Base-by-base conservation (phyloP, 768 basidiomycete genomes). In the Suillus tomentosus region DNA sequence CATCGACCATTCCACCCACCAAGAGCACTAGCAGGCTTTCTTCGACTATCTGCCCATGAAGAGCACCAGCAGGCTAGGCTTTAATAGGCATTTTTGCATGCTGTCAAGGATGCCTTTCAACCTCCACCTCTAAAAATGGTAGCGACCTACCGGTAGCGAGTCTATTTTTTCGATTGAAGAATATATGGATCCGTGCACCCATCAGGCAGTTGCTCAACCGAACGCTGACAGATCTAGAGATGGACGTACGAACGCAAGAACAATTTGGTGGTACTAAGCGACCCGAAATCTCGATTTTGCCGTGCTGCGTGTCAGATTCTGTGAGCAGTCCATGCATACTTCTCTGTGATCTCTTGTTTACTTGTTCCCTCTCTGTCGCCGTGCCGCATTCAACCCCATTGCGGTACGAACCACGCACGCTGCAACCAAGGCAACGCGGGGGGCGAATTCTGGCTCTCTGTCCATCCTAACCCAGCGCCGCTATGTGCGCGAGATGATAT, bases 81-180 rank as follows among this genome's bases (percentile, higher is more conserved):
- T 6, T 5, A 36, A 11, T 10, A 34, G 34, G 11, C 34, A n/a
- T 36, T n/a, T 36, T 34, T 34, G 31, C 34, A 37, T 11, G 19
- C 53, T n/a, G 19, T 19, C 31, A 34, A 54, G 34, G 11, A 34
- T 19, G 19, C 53, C 36, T 54, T 36, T 54, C 17, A 54, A 54
- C 53, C 53, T 36, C 31, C 53, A 54, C 19, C 34, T 54, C 53
- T 54, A 54, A 54, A 54, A 36, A 36, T 17, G 34, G 53, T 6
- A 53, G 53, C 31, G 11, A 10, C 5, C 27, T 54, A 54, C 53
- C 34, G 53, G 34, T 36, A 36, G 34, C 31, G 31, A 34, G 6
- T 36, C 53, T 54, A 54, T 34, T 54, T n/a, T 36, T 36, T 54
- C 34, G 34, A 34, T 4, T 54, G 36, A 11, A n/a, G 19, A 36